Evolutionary conservation across 1,139 yeast species (phyloP), one percentile per base, ranked within the genome.

Genomic region (Saccharomyces hybrid): DNA sequence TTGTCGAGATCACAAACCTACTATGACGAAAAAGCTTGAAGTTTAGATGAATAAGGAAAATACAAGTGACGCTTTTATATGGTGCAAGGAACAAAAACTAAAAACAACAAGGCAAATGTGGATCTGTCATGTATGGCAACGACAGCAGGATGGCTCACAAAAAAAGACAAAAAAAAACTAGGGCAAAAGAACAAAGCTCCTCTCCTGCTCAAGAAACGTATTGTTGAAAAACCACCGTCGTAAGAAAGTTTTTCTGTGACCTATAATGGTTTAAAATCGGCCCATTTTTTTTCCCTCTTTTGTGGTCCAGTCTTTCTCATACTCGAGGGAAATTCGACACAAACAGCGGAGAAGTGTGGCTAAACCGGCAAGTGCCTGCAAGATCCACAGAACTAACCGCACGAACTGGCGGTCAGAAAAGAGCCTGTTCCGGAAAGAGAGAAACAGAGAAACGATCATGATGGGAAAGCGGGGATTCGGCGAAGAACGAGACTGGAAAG

Each of bases 201-300:
- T 19, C 26, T 38, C 25, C 25, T 19, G 25, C 23, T 38, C n/a
- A 26, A 38, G 25, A 16, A 16, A 7, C 25, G 25, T 8, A 38
- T 11, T 38, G 44, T 38, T 16, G 44, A 16, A 49, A 49, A 49
- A 49, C 8, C 51, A 38, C 46, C 25, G 32, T 34, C 42, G 31
- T 38, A 26, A 14, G 29, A 42, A 31, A 16, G 34, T 32, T 19
- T 16, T 27, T 7, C 49, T 27, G 49, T 31, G 34, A 11, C 38
- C 49, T 47, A 28, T n/a, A 25, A 25, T 28, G 26, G 31, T 23
- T 19, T 16, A 38, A 47, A 47, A 28, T 47, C 23, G 49, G 49
- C 31, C 31, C 44, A 38, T 38, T 38, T 38, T 34, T 25, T 25
- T 47, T 47, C n/a, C 38, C 31, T 28, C 49, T 28, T 47, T 28